These are phyloP conservation scores for Venturia effusa DNA, from an alignment of 2,329 filamentous ascomycete species.

Conservation along the genomic window DNA sequence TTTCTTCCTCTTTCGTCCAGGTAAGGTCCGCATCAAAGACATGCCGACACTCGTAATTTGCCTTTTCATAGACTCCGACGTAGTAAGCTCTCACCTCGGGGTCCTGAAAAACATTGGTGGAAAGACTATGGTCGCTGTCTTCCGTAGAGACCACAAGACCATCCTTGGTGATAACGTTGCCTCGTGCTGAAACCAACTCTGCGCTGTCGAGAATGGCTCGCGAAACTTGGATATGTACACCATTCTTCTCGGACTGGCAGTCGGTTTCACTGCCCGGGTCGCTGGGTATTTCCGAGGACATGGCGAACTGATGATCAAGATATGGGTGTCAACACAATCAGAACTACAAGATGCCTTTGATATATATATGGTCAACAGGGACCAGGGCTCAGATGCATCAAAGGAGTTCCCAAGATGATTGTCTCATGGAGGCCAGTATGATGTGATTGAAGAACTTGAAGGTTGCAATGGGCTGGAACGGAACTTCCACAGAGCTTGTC, in stretches of 20 bases:
- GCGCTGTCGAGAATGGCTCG: neutral
- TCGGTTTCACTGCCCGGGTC: neutral
- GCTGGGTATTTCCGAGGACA: neutral
- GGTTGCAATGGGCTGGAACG: neutral
- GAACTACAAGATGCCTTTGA: neutral
- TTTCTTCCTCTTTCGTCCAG: slow-evolving; percentile 19
- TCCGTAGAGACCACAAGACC: slow-evolving; percentile 3
- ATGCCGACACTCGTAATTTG: slow-evolving; percentile 28
- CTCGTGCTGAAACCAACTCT: slow-evolving; percentile 1
- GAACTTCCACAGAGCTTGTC: neutral
- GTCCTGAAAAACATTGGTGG: slow-evolving; percentile 19
- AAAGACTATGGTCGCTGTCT: slow-evolving; percentile 12
- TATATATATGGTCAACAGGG: neutral
- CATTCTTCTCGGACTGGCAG: neutral
- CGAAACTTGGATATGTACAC: neutral
- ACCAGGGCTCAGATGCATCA: neutral
- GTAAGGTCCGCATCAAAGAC: slow-evolving; percentile 37
- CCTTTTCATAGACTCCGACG: slow-evolving; percentile 19
- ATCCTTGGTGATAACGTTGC: slow-evolving; percentile 8
- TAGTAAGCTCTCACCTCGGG: slow-evolving; percentile 19
- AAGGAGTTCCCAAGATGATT: neutral
- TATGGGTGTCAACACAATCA: neutral
- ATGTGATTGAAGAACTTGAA: neutral
- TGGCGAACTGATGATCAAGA: neutral
- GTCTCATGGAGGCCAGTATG: neutral